Conservation (phyloP, 1,284 basidiomycete species). For the Heliocybe sulcata region DNA sequence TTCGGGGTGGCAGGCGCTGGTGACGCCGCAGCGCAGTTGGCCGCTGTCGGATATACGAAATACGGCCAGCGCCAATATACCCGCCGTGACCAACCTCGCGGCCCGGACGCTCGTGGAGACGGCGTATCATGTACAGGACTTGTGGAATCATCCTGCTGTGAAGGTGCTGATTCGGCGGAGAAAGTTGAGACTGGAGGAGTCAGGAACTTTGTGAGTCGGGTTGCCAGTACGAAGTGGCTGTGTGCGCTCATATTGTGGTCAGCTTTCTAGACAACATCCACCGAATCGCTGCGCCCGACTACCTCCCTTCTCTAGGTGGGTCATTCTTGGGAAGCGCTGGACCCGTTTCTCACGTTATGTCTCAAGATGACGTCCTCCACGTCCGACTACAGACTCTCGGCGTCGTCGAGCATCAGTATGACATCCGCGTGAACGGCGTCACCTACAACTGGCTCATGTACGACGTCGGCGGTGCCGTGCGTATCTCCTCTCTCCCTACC, state of each 20-base stretch:
- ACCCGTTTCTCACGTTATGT: no score
- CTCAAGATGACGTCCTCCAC: conserved; percentile 62
- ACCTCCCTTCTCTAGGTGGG: conserved; percentile 60
- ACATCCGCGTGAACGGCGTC: conserved; percentile 52
- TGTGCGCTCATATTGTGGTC: conserved; percentile 5
- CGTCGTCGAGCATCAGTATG: conserved; percentile 68
- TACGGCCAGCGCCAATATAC: conserved; percentile 22
- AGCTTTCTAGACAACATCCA: conserved; percentile 65
- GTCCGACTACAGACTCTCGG: conserved; percentile 74
- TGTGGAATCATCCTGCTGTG: conserved; percentile 68
- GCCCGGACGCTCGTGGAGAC: conserved; percentile 43
- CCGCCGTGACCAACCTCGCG: conserved; percentile 39
- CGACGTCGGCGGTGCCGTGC: conserved; percentile 74
- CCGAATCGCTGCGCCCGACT: conserved; percentile 61
- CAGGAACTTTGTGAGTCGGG: conserved; percentile 60
- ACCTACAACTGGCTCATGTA: conserved; percentile 69
- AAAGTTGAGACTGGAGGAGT: conserved; percentile 65
- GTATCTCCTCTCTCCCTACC: conserved; percentile 19
- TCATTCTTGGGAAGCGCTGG: conserved; percentile 1
- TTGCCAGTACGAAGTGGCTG: no score
- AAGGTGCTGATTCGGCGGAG: conserved; percentile 44
- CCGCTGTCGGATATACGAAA: conserved; percentile 25
- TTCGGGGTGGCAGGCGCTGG: conserved; percentile 57
- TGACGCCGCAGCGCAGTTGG: conserved; percentile 37
- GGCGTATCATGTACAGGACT: conserved; percentile 43